These are phyloP conservation scores for Mariannaea elegans DNA, from an alignment of 2,329 filamentous ascomycete species.

Conservation along the genomic window DNA sequence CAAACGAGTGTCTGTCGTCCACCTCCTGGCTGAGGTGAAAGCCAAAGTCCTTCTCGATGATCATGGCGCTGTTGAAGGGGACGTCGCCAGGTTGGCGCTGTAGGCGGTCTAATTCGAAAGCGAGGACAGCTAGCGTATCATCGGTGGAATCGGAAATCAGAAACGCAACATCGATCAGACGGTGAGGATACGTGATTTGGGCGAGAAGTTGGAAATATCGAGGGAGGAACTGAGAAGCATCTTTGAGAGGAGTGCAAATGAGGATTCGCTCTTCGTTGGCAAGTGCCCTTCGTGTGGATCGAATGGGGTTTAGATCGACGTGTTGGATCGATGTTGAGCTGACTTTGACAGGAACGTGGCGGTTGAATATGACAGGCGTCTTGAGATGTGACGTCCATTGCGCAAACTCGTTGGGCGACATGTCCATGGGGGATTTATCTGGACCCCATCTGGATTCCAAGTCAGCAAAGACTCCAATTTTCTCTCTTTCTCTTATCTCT, in stretches of 20 bases:
- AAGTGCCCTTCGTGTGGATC: slow-evolving; percentile 80
- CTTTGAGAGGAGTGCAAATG: slow-evolving; percentile 91
- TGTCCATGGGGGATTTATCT: slow-evolving; percentile 93
- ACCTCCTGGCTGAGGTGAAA: slow-evolving; percentile 79
- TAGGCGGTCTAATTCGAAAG: slow-evolving; percentile 85
- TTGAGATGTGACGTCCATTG: slow-evolving; percentile 89
- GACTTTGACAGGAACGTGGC: slow-evolving; percentile 86
- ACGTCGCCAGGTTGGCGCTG: slow-evolving; percentile 82
- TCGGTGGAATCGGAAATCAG: slow-evolving; percentile 91
- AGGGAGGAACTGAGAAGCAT: slow-evolving; percentile 81
- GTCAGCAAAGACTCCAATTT: slow-evolving; percentile 22
- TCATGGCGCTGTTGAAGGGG: slow-evolving; percentile 84
- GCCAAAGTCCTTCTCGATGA: slow-evolving; percentile 93
- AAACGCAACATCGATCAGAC: slow-evolving; percentile 94
- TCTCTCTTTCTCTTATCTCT: slow-evolving; percentile 43
- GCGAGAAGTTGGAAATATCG: slow-evolving; percentile 95
- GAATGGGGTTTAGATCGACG: slow-evolving; percentile 85
- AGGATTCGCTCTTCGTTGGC: slow-evolving; percentile 87
- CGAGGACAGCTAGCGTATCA: slow-evolving; percentile 87
- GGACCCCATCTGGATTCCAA: slow-evolving; percentile 80
- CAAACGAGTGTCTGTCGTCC: slow-evolving; percentile 83
- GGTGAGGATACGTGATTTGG: slow-evolving; percentile 91
- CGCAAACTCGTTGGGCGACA: slow-evolving; percentile 89
- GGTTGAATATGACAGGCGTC: slow-evolving; percentile 96
- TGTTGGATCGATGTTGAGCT: slow-evolving; percentile 82